Evolutionary conservation across 768 basidiomycete species (phyloP).

Genomic region (Punctularia strigosozonata): DNA sequence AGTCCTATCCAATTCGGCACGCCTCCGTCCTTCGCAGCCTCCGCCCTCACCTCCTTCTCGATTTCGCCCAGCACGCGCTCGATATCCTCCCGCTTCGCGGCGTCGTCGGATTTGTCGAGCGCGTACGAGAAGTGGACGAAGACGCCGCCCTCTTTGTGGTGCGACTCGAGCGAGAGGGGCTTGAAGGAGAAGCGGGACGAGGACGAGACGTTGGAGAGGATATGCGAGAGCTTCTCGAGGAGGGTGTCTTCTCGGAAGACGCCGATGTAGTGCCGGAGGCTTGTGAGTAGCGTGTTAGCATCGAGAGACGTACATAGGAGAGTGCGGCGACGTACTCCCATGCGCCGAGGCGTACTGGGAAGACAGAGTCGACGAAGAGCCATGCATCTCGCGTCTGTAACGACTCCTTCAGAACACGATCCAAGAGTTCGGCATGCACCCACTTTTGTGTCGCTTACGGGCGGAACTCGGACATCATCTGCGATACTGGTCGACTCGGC

Average conservation of each 20-base stretch:
- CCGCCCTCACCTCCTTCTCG: constrained; percentile 32
- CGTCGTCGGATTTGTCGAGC: constrained; percentile 8
- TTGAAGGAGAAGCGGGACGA: constrained; percentile 54
- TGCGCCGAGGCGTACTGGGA: constrained; percentile 56
- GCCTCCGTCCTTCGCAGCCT: constrained; percentile 36
- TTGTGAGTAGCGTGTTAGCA: constrained; percentile 14
- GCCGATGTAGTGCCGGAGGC: constrained; percentile 55
- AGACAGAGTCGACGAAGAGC: constrained; percentile 69
- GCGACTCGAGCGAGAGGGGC: constrained; percentile 51
- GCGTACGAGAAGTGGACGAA: constrained; percentile 65
- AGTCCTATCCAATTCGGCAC: constrained; percentile 55
- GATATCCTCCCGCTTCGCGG: constrained; percentile 10
- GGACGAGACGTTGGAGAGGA: constrained; percentile 39
- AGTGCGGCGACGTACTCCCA: constrained; percentile 55
- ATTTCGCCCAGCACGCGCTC: constrained; percentile 35
- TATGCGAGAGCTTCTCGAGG: constrained; percentile 30
- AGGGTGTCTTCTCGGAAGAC: constrained; percentile 47
- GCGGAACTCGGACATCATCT: no score
- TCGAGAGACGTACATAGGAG: constrained; percentile 2
- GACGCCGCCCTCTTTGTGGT: constrained; percentile 76
- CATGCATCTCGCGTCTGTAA: constrained; percentile 38
- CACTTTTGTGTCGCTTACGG: no score
- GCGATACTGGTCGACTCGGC: no score
- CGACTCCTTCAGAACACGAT: no score
- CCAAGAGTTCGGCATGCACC: no score